Evolutionary conservation across 805 yeast genomes (phyloP), one percentile per base, ranked within the genome.

Genomic region (Lachancea dasiensis): DNA sequence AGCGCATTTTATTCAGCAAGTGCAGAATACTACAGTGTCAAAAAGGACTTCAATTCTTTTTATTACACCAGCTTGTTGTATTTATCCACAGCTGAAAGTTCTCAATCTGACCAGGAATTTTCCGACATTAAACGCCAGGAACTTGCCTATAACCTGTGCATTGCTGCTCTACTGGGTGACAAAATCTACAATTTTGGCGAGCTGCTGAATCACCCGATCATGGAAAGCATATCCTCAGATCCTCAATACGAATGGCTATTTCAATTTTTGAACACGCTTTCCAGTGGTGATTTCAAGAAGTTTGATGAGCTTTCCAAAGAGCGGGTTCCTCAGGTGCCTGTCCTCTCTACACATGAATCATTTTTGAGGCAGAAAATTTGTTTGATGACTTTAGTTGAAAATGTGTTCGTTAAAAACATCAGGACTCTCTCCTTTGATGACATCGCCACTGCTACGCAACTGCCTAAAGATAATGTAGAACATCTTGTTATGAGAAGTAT

Each of bases 131-230:
- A 67, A 34, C 68, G 64, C 49, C 72, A 70, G 49, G 67, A 65
- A 39, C 60, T 79, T 36, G 84, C 86, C 2, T 77, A 79, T 52
- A 95, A 90, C 48, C 73, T 90, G 49, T 73, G 90, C 43, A 70
- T 86, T 31, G 79, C 95, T 22, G 97, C 97, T 0, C 67, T 92
- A 43, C 70, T 90, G 50, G 97, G 97, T 34, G 95, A 87, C 56
- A 79, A 76, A 53, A 85, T 90, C 50, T 92, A 86, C 69, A 92
- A 90, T 65, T 92, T 92, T 62, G 97, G 97, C 36, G 98, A 92
- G 64, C 73, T 92, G 46, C 72, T 92, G 44, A 77, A 87, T 59
- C 97, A 90, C 62, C 95, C 92, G 30, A 78, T 90, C 32, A 73
- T 87, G 60, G 57, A 66, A 28, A 61, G 68, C 27, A 70, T 82